These are phyloP conservation scores for Scedosporium apiospermum DNA, from an alignment of 2,329 filamentous ascomycete genomes.

Conservation along the genomic window DNA sequence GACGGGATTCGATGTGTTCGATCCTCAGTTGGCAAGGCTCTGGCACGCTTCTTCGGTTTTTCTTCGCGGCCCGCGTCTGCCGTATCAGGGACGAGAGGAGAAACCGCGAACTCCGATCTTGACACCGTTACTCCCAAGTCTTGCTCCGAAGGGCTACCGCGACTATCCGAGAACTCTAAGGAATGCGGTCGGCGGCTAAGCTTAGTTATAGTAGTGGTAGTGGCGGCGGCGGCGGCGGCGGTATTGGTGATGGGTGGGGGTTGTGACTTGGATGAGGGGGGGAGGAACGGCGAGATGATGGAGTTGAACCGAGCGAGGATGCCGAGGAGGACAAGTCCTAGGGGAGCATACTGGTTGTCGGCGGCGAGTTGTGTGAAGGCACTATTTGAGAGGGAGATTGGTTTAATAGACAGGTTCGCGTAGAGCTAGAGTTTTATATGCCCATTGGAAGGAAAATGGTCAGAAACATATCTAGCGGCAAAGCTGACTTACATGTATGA, in stretches of 20 bases:
- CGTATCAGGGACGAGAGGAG: neutral
- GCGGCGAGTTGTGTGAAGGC: slow-evolving; percentile 61
- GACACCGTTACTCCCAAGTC: slow-evolving; percentile 18
- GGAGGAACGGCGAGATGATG: slow-evolving; percentile 27
- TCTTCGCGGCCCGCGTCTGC: neutral
- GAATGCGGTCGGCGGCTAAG: neutral
- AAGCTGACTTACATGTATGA: slow-evolving; percentile 23
- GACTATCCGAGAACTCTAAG: neutral
- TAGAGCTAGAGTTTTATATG: neutral
- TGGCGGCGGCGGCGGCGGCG: neutral
- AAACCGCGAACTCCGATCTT: neutral
- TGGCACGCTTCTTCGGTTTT: neutral
- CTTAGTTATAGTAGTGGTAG: neutral
- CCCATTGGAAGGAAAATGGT: neutral
- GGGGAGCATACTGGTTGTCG: slow-evolving; percentile 61
- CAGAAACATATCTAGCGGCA: neutral
- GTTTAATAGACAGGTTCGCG: neutral
- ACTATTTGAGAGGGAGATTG: slow-evolving; percentile 21
- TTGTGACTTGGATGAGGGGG: slow-evolving; percentile 1
- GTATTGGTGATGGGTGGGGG: neutral
- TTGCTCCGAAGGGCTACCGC: neutral
- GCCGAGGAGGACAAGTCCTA: slow-evolving; percentile 61
- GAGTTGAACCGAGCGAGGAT: slow-evolving; percentile 49
- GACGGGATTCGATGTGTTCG: neutral
- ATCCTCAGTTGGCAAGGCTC: neutral